These are phyloP conservation scores for Cenchrus americanus DNA, from an alignment of 176 grass and related monocot species.

Conservation along the genomic window DNA sequence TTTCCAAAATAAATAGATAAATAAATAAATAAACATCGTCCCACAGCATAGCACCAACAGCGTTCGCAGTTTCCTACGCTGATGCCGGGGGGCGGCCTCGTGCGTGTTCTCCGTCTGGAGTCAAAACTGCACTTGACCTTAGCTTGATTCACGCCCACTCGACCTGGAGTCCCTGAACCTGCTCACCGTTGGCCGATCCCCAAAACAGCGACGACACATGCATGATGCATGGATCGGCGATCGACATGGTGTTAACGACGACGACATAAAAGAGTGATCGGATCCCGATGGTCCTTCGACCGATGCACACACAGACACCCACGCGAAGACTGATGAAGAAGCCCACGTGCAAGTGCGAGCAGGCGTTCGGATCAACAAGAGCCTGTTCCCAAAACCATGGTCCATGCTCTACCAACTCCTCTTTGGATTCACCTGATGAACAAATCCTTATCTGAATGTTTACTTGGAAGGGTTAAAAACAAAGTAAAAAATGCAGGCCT, in stretches of 20 bases:
- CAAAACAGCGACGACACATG: background rate
- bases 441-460: no score
- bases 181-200: background rate
- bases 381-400: conserved; percentile 1
- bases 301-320: background rate
- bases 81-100: background rate
- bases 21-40: no score
- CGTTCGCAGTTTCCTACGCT: background rate
- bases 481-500: no score
- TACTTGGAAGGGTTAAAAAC: no score
- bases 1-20: no score
- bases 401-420: no score
- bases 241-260: conserved; percentile 16
- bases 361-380: conserved; percentile 34
- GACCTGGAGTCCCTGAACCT: no score
- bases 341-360: background rate
- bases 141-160: conserved; percentile 32
- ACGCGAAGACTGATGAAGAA: background rate
- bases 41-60: conserved; percentile 31
- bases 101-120: background rate
- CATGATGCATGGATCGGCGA: background rate
- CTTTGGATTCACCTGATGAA: no score
- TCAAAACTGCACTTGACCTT: background rate
- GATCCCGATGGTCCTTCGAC: conserved; percentile 38
- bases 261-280: conserved; percentile 38